Evolutionary conservation across 768 basidiomycete genomes (phyloP).

Genomic region (Cantharellus cinnabarinus): DNA sequence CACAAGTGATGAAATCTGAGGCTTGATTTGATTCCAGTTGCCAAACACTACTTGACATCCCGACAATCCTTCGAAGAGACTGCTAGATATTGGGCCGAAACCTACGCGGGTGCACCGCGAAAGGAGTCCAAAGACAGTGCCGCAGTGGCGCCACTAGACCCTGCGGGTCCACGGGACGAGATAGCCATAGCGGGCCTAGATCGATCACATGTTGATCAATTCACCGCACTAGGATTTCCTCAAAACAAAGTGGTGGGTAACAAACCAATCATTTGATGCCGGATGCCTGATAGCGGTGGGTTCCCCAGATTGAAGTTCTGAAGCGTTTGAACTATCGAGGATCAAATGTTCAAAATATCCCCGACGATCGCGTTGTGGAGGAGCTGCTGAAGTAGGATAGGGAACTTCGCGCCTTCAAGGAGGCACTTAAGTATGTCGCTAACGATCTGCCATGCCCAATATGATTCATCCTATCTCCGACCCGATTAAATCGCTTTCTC

Average conservation of each 20-base stretch:
- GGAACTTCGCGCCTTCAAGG: too few species aligned
- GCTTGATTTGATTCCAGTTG: constrained; percentile 27
- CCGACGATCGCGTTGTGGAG: constrained; percentile 70
- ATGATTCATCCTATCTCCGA: too few species aligned
- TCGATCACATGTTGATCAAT: constrained; percentile 63
- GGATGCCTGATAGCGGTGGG: neutral
- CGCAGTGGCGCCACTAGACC: neutral
- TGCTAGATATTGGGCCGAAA: constrained; percentile 82
- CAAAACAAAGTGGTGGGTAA: constrained; percentile 63
- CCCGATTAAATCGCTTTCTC: too few species aligned
- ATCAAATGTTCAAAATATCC: constrained; percentile 54
- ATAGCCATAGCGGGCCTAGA: constrained; percentile 64
- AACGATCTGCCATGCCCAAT: too few species aligned
- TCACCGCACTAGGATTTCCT: constrained; percentile 67
- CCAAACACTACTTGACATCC: constrained; percentile 87
- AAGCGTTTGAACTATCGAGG: constrained; percentile 76
- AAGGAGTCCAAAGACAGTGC: constrained; percentile 9
- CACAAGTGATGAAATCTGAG: neutral
- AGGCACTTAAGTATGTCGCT: too few species aligned
- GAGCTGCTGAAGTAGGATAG: constrained; percentile 34
- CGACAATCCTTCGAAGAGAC: constrained; percentile 77
- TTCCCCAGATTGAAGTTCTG: constrained; percentile 60
- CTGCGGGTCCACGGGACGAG: constrained; percentile 18
- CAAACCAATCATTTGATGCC: neutral
- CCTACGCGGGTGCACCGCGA: constrained; percentile 61